Conservation (phyloP, 768 basidiomycete species). For the Dendrothele bispora region DNA sequence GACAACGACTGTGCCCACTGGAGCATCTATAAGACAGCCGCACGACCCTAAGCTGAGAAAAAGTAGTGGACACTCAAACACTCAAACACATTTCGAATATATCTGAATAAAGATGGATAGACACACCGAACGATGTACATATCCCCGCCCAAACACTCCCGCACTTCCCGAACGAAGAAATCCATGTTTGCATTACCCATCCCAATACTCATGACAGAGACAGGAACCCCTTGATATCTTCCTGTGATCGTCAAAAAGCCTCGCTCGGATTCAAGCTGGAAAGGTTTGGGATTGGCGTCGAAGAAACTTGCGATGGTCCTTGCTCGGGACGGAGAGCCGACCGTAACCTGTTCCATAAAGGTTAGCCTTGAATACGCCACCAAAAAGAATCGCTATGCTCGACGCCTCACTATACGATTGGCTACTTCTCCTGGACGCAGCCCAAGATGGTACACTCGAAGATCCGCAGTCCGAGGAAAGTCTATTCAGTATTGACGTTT, state of each 20-base stretch:
- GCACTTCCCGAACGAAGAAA: slow-evolving; percentile 80
- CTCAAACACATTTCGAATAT: slow-evolving; percentile 7
- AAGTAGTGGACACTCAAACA: slow-evolving; percentile 6
- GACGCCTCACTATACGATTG: slow-evolving; percentile 64
- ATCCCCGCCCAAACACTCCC: slow-evolving; percentile 71
- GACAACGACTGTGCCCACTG: slow-evolving; percentile 76
- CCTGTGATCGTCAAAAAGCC: slow-evolving; percentile 78
- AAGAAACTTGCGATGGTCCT: slow-evolving; percentile 55
- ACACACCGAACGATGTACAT: slow-evolving; percentile 50
- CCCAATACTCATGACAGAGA: slow-evolving; percentile 78
- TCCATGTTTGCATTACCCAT: slow-evolving; percentile 86
- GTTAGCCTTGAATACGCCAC: slow-evolving; percentile 2
- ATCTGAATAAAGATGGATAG: slow-evolving; percentile 1
- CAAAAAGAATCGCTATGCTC: slow-evolving; percentile 1
- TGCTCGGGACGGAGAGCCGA: slow-evolving; percentile 73
- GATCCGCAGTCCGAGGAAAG: slow-evolving; percentile 73
- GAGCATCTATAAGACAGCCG: slow-evolving; percentile 65
- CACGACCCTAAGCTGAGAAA: slow-evolving; percentile 74
- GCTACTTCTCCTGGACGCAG: slow-evolving; percentile 76
- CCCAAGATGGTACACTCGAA: slow-evolving; percentile 79
- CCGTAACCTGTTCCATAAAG: slow-evolving; percentile 56
- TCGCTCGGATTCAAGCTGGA: slow-evolving; percentile 68
- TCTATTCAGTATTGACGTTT: slow-evolving; percentile 40
- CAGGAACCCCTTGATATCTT: slow-evolving; percentile 56
- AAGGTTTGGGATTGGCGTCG: slow-evolving; percentile 58